Conservation (phyloP, 768 basidiomycete species). For the Podaxis carcinomalis region DNA sequence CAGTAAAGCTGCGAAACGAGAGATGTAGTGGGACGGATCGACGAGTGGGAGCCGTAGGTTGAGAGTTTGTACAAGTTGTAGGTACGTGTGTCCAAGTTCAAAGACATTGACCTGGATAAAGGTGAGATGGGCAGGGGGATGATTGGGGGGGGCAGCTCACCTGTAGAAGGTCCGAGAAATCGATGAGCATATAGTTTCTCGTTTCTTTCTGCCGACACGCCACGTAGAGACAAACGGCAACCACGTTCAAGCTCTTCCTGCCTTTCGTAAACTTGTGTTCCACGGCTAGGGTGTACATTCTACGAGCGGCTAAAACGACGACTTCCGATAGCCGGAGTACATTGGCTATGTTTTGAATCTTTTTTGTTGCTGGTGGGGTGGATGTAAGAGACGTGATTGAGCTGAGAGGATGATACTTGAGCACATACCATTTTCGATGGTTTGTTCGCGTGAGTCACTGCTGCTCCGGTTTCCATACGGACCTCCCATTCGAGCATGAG, state of each 20-base stretch:
- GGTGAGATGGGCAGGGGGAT: neutral
- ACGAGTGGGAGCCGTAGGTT: conserved; percentile 83
- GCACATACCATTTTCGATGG: conserved; percentile 77
- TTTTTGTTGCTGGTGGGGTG: conserved; percentile 58
- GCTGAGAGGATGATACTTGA: neutral
- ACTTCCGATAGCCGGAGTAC: conserved; percentile 76
- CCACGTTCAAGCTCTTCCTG: conserved; percentile 86
- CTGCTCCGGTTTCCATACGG: conserved; percentile 78
- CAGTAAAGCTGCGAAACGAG: conserved; percentile 89
- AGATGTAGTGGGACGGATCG: conserved; percentile 96
- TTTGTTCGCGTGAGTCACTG: conserved; percentile 84
- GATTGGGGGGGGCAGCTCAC: conserved; percentile 31
- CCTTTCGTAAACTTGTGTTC: conserved; percentile 95
- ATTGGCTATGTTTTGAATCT: conserved; percentile 79
- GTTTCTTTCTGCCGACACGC: conserved; percentile 91
- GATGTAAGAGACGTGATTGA: conserved; percentile 1
- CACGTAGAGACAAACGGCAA: conserved; percentile 93
- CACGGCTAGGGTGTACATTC: conserved; percentile 90
- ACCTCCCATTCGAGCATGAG: conserved; percentile 77
- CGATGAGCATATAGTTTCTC: conserved; percentile 94
- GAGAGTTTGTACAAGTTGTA: conserved; percentile 87
- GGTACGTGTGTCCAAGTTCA: conserved; percentile 92
- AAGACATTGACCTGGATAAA: conserved; percentile 86
- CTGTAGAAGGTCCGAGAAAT: conserved; percentile 95
- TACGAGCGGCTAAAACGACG: conserved; percentile 75